phyloP scores from a whole-genome alignment of 2,329 filamentous ascomycete species.

The Cladosporium sp. region DNA sequence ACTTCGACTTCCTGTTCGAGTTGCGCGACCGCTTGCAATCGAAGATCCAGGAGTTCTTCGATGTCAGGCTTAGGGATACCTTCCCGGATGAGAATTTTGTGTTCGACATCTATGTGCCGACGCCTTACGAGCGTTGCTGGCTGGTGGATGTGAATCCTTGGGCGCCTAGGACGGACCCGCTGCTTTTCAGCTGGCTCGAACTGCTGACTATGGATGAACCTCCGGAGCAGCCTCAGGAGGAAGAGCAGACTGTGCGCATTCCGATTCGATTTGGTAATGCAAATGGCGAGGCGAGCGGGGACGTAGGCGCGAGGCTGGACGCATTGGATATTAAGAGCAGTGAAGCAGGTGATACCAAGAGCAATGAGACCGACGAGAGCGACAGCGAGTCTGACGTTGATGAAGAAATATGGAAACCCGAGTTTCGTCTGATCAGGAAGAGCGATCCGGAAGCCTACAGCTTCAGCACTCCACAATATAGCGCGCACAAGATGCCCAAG shows the following conservation, averaged over 20 bases:
- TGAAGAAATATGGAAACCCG: conserved; percentile 58
- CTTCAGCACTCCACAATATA: conserved; percentile 81
- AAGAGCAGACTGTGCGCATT: conserved; percentile 15
- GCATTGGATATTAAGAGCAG: not conserved
- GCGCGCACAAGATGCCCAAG: conserved; percentile 88
- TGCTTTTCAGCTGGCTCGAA: conserved; percentile 88
- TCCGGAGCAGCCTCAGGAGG: conserved; percentile 39
- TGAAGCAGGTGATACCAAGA: not conserved
- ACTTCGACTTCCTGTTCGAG: conserved; percentile 74
- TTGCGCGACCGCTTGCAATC: conserved; percentile 62
- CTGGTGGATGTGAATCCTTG: conserved; percentile 95
- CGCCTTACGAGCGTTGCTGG: conserved; percentile 68
- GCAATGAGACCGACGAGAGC: conserved; percentile 29
- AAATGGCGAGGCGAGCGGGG: not conserved
- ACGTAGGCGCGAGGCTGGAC: not conserved
- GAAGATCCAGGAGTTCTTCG: conserved; percentile 74
- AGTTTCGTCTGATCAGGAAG: conserved; percentile 75
- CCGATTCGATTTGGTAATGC: not conserved
- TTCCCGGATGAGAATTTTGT: conserved; percentile 82
- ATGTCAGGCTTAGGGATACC: conserved; percentile 63
- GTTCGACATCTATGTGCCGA: conserved; percentile 89
- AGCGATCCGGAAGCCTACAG: conserved; percentile 86
- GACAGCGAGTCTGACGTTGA: conserved; percentile 42
- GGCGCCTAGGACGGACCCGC: conserved; percentile 80
- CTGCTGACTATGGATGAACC: conserved; percentile 67